Evolutionary conservation across 768 basidiomycete species (phyloP).

Genomic region (Omphalotus guepiniiformis): DNA sequence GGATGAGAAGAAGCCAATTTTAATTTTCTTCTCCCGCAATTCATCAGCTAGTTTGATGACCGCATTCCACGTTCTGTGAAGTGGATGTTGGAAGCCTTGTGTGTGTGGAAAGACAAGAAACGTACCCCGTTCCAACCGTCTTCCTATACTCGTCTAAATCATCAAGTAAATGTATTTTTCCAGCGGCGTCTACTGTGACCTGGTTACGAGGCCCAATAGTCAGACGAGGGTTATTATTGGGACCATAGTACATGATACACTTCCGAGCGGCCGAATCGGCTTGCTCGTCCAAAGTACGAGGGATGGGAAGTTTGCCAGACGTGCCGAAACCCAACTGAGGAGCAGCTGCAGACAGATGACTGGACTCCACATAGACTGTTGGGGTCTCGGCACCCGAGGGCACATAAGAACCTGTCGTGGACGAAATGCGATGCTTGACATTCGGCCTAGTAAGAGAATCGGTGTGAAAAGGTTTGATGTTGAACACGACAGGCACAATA

Average conservation of each 20-base stretch:
- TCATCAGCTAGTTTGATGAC: constrained; percentile 81
- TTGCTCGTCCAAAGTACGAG: constrained; percentile 77
- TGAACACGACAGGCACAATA: constrained; percentile 81
- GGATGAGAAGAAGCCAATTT: constrained; percentile 92
- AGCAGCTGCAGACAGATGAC: constrained; percentile 38
- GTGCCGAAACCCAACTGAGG: constrained; percentile 42
- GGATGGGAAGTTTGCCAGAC: constrained; percentile 61
- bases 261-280: constrained; percentile 86
- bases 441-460: constrained; percentile 76
- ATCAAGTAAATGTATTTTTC: constrained; percentile 82
- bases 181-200: constrained; percentile 83
- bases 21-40: constrained; percentile 80
- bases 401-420: constrained; percentile 73
- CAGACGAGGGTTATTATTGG: constrained; percentile 79
- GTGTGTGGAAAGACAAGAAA: constrained; percentile 1
- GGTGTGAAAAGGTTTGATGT: constrained; percentile 79
- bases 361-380: constrained; percentile 58
- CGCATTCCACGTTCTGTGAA: constrained; percentile 66
- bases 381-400: constrained; percentile 77
- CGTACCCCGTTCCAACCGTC: constrained; percentile 59
- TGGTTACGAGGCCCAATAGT: constrained; percentile 81
- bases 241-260: constrained; percentile 78
- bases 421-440: constrained; percentile 78
- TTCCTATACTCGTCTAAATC: constrained; percentile 75
- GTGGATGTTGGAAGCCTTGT: constrained; percentile 8